phyloP scores from a whole-genome alignment of 176 grass and related monocot genomes.

The Hordeum vulgare region MorexV3_pseudomolecules_assembly NC_058519.1:606792737-606793236 shows the following conservation, averaged over 20 bases:
- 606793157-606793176: not conserved
- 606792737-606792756: conserved; percentile 1
- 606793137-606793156: not conserved
- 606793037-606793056: not conserved
- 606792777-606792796: not conserved
- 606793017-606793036: too few species aligned
- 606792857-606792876: not conserved
- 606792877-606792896: not conserved
- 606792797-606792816: not conserved
- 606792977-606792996: conserved; percentile 31
- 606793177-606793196: not conserved
- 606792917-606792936: conserved; percentile 7
- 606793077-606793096: not conserved
- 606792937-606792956: not conserved
- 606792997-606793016: too few species aligned
- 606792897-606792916: not conserved
- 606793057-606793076: not conserved
- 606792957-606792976: conserved; percentile 53
- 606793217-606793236: not conserved
- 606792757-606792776: not conserved
- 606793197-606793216: not conserved
- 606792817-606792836: too few species aligned
- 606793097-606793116: conserved; percentile 1
- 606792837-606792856: not conserved
- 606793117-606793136: conserved; percentile 4